Evolutionary conservation across 495 filamentous ascomycete species (phyloP), one percentile per base, ranked within the genome.

Genomic region (Penicillium taxi): DNA sequence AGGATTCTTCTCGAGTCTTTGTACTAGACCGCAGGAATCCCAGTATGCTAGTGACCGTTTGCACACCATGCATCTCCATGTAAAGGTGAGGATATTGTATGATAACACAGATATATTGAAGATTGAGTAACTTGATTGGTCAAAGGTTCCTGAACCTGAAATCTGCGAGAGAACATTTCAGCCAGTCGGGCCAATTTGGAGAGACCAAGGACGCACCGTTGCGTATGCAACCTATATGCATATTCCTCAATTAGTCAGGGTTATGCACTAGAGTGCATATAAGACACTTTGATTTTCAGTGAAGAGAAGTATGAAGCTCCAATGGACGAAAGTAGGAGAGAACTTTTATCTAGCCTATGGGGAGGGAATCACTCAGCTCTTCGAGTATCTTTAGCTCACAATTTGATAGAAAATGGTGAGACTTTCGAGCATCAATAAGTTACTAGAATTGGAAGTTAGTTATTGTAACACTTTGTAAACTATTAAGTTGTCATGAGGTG

Each of bases 151-250:
- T 98, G 91, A 7, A 98, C 84, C 64, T 98, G 91, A 5, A 98
- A 70, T 38, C 93, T 68, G 13, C 90, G 80, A 4, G 84, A 81
- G 65, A 96, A 98, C 88, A 98, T 91, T 53, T 98, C 90, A 16
- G 90, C 93, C 37, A 98, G 86, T 27, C 91, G 78, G 9, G 90
- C 91, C 28, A 98, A 69, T 61, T 98, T 98, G 6, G 88, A 95
- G 19, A 98, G 82, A 25, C 91, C 93, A 24, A 98, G 83, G 24
- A 98, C 93, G 63, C 84, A 63, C 44, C 72, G 65, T 45, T 80
- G 72, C n/a, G 89, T 39, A 98, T 96, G 56, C 96, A 98, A 19
- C 91, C 93, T 48, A 98, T 96, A 66, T 96, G 91, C 85, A 98
- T 94, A 82, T 87, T 35, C 34, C 48, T 46, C 22, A 50, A 23